These are phyloP conservation scores for Melanopsichium pennsylvanicum DNA, from an alignment of 1,284 basidiomycete species.

Conservation along the genomic window DNA sequence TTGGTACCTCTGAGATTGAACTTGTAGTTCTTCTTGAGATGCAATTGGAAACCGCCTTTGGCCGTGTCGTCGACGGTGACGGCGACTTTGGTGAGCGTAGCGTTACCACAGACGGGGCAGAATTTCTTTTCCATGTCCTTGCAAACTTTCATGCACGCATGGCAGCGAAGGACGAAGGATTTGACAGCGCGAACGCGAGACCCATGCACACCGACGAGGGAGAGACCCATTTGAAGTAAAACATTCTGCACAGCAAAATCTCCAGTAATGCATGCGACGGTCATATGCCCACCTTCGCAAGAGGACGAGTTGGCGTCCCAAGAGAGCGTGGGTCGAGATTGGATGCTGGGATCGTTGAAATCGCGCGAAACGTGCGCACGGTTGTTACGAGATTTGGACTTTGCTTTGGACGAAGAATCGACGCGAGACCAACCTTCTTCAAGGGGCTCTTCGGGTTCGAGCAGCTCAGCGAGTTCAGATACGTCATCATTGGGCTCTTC, in stretches of 20 bases:
- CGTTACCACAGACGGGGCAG: slow-evolving; percentile 95
- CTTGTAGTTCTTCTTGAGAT: slow-evolving; percentile 73
- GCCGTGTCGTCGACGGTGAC: slow-evolving; percentile 71
- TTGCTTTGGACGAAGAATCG: slow-evolving; percentile 30
- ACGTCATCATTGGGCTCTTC: slow-evolving; percentile 23
- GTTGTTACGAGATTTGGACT: slow-evolving; percentile 54
- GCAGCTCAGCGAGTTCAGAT: slow-evolving; percentile 20
- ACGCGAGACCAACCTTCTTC: slow-evolving; percentile 45
- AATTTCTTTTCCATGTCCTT: slow-evolving; percentile 95
- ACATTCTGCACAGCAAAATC: slow-evolving; percentile 99
- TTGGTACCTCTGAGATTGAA: slow-evolving; percentile 90
- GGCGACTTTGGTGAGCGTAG: slow-evolving; percentile 87
- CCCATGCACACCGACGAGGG: slow-evolving; percentile 88
- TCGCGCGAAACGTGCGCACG: slow-evolving; percentile 66
- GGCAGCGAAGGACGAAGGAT: slow-evolving; percentile 94
- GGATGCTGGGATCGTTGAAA: slow-evolving; percentile 62
- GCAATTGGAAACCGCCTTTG: slow-evolving; percentile 53
- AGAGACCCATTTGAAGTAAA: slow-evolving; percentile 90
- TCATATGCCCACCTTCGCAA: slow-evolving; percentile 69
- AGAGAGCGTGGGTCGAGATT: slow-evolving; percentile 31
- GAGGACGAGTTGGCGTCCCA: slow-evolving; percentile 64
- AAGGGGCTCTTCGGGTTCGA: slow-evolving; percentile 33
- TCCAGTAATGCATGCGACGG: slow-evolving; percentile 76
- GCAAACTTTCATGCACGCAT: slow-evolving; percentile 98
- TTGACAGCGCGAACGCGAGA: slow-evolving; percentile 89